These are phyloP conservation scores for Peronospora destructor DNA, from an alignment of 352 stramenopile genomes.

Conservation along the genomic window DNA sequence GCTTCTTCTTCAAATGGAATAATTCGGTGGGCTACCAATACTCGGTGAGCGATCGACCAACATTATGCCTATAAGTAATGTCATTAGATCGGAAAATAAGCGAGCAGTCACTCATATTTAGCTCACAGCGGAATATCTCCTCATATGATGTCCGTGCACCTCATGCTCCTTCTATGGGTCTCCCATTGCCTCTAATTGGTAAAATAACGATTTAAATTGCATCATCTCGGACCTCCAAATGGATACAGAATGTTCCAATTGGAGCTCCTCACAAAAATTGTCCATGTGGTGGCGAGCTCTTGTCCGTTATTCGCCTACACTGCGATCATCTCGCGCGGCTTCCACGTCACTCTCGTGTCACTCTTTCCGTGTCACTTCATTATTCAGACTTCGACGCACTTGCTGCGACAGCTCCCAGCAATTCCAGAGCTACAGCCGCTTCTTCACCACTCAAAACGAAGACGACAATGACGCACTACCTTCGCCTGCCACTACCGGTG, in stretches of 20 bases:
- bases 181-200: too few species aligned
- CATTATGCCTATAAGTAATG: conserved; percentile 2
- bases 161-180: not conserved
- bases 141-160: conserved; percentile 2
- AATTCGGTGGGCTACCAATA: conserved; percentile 10
- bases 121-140: conserved; percentile 11
- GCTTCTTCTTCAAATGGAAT: conserved; percentile 61
- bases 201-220: too few species aligned
- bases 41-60: conserved; percentile 17
- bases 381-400: not conserved
- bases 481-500: conserved; percentile 1
- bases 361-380: not conserved
- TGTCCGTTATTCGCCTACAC: conserved; percentile 12
- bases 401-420: not conserved
- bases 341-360: conserved; percentile 7
- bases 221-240: conserved; percentile 7
- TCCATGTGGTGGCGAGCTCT: conserved; percentile 29
- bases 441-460: conserved; percentile 17
- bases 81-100: conserved; percentile 5
- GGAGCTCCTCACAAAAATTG: not conserved
- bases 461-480: conserved; percentile 3
- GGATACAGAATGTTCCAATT: conserved; percentile 3
- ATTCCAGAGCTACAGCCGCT: conserved; percentile 9
- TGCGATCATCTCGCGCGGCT: conserved; percentile 4
- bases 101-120: conserved; percentile 21